Percentiles rank a stretch among this genome's conserved stretches.
Evolutionary conservation across 805 yeast genomes (phyloP).

Genomic region (Candida piceae): DNA sequence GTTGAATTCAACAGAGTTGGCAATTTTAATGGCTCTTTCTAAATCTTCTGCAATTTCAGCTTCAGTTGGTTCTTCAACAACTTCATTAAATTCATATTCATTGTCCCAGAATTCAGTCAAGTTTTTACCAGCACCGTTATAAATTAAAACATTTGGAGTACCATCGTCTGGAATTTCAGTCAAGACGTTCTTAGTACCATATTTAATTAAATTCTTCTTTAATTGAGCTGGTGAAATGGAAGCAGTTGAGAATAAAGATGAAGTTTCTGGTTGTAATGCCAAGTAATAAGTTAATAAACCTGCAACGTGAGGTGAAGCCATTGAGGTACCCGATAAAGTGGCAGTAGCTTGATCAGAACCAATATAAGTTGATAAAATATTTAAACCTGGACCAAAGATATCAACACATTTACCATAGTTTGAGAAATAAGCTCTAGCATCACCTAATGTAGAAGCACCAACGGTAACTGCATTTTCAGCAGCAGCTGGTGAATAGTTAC

Average conservation of each 20-base stretch:
- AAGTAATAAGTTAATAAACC: conserved; percentile 88
- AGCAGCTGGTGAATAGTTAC: conserved; percentile 87
- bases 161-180: conserved; percentile 58
- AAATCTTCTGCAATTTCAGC: conserved; percentile 12
- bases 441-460: conserved; percentile 89
- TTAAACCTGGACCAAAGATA: conserved; percentile 94
- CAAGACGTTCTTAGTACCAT: conserved; percentile 56
- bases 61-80: background rate
- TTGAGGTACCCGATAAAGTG: conserved; percentile 89
- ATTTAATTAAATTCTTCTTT: conserved; percentile 69
- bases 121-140: conserved; percentile 78
- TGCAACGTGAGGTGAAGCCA: conserved; percentile 96
- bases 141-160: conserved; percentile 73
- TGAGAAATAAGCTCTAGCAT: conserved; percentile 90
- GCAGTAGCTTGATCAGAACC: conserved; percentile 76
- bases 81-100: conserved; percentile 8
- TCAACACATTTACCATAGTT: conserved; percentile 96
- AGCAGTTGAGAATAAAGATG: conserved; percentile 57
- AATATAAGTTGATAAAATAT: conserved; percentile 77
- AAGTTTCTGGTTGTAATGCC: conserved; percentile 74
- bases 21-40: conserved; percentile 17
- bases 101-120: conserved; percentile 57
- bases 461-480: conserved; percentile 84
- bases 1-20: conserved; percentile 18
- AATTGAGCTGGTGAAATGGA: conserved; percentile 65